These are phyloP conservation scores for Pontederia crassipes DNA, from an alignment of 176 grass and related monocot species.

Conservation along the genomic window DNA sequence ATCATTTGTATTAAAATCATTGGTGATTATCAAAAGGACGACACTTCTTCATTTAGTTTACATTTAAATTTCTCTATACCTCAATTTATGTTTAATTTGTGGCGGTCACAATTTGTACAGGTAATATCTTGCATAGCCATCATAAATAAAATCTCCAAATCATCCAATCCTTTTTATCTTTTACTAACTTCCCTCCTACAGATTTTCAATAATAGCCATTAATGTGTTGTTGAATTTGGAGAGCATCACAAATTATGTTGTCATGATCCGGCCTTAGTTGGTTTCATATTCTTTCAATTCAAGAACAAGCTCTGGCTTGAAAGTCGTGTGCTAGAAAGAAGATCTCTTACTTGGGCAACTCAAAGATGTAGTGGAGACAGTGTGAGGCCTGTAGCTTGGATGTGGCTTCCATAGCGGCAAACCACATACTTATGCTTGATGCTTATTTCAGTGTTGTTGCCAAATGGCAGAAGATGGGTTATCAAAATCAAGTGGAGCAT, in stretches of 20 bases:
- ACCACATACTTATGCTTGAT: slow-evolving; percentile 89
- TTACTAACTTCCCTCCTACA: slow-evolving; percentile 25
- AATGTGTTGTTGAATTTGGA: slow-evolving; percentile 95
- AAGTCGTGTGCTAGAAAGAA: too few species aligned
- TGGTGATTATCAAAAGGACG: slow-evolving; percentile 93
- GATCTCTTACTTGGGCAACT: too few species aligned
- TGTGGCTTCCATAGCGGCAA: slow-evolving; percentile 79
- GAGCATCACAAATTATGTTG: slow-evolving; percentile 82
- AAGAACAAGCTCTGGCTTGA: slow-evolving; percentile 56
- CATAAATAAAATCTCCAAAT: background rate
- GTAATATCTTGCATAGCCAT: slow-evolving; percentile 28
- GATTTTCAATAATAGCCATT: slow-evolving; percentile 98
- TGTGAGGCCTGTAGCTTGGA: slow-evolving; percentile 90
- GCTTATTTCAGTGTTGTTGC: slow-evolving; percentile 97
- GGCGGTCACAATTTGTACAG: slow-evolving; percentile 96
- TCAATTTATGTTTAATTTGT: slow-evolving; percentile 98
- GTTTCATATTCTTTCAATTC: slow-evolving; percentile 85
- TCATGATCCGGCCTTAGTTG: slow-evolving; percentile 90
- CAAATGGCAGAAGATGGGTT: slow-evolving; percentile 97
- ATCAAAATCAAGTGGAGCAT: slow-evolving; percentile 93
- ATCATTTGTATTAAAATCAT: too few species aligned
- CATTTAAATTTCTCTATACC: slow-evolving; percentile 91
- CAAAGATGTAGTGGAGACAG: too few species aligned
- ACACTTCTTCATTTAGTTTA: slow-evolving; percentile 77
- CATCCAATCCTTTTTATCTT: slow-evolving; percentile 16